Evolutionary conservation across 2,329 filamentous ascomycete genomes (phyloP).

Genomic region (Phyllosticta citrichinensis): DNA sequence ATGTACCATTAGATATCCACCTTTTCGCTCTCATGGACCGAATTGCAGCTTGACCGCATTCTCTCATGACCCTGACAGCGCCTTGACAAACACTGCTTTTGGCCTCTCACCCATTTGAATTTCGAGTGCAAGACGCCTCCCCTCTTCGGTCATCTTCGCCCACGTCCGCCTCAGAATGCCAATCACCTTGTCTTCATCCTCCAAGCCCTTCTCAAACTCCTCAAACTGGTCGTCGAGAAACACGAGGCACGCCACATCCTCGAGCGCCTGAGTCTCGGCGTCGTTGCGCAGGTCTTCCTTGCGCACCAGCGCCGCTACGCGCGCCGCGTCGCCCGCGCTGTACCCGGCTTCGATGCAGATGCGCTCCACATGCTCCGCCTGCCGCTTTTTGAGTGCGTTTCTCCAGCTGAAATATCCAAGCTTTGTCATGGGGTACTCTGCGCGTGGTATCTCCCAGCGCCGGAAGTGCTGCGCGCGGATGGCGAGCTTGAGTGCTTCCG

Average conservation of each 20-base stretch:
- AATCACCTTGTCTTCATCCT: conserved; percentile 75
- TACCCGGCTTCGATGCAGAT: conserved; percentile 47
- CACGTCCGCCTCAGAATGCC: conserved; percentile 33
- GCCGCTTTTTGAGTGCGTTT: conserved; percentile 60
- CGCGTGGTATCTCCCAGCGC: conserved; percentile 73
- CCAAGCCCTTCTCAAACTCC: conserved; percentile 60
- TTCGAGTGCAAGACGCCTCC: conserved; percentile 23
- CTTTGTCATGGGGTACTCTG: conserved; percentile 62
- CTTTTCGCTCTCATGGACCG: neutral
- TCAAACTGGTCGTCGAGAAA: conserved; percentile 84
- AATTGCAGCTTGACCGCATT: neutral
- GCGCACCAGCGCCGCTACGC: conserved; percentile 61
- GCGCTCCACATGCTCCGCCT: conserved; percentile 49
- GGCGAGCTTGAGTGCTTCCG: conserved; percentile 60
- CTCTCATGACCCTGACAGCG: neutral
- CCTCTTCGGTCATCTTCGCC: conserved; percentile 30
- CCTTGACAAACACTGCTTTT: conserved; percentile 4
- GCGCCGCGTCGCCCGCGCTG: conserved; percentile 43
- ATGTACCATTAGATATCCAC: neutral
- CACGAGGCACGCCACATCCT: conserved; percentile 79
- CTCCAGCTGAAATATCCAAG: conserved; percentile 75
- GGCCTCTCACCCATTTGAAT: conserved; percentile 26
- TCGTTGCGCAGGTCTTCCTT: conserved; percentile 63
- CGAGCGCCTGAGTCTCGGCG: conserved; percentile 62
- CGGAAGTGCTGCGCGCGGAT: conserved; percentile 78